Conservation (phyloP, 352 stramenopile species). For the Stephanocyclus meneghinianus region DNA sequence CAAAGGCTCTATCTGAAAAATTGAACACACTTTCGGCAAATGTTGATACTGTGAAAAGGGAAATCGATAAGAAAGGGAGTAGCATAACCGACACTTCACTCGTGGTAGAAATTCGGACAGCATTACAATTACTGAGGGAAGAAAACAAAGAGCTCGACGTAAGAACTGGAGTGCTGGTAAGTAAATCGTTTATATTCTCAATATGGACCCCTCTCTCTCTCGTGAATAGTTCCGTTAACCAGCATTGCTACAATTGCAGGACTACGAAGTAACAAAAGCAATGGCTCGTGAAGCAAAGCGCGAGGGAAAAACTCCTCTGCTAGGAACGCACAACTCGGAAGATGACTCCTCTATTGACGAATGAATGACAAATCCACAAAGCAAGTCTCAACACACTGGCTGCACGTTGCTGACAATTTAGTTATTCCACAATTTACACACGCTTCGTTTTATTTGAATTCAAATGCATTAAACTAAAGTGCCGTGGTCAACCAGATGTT, state of each 20-base stretch:
- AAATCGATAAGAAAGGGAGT: constrained; percentile 39
- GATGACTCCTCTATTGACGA: constrained; percentile 3
- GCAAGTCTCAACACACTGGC: too few relatives aligned
- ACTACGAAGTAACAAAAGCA: constrained; percentile 15
- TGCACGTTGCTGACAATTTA: neutral
- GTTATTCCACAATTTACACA: neutral
- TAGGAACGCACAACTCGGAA: neutral
- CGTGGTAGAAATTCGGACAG: constrained; percentile 31
- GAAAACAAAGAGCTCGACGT: constrained; percentile 48
- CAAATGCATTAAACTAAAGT: constrained; percentile 11
- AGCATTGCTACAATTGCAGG: neutral
- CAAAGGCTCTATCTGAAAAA: constrained; percentile 15
- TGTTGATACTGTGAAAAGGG: constrained; percentile 32
- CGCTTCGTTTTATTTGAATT: neutral
- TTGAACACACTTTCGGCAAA: constrained; percentile 20
- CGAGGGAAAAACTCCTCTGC: neutral
- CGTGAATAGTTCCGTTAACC: neutral
- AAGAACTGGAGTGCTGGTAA: constrained; percentile 34
- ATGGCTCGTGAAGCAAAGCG: neutral
- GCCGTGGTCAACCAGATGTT: constrained; percentile 8
- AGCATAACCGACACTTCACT: constrained; percentile 38
- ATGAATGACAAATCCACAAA: neutral
- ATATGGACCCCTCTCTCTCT: neutral
- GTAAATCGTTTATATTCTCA: neutral
- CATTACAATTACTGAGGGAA: constrained; percentile 29